Conservation (phyloP, 352 stramenopile species). For the Phytophthora europaea region DNA sequence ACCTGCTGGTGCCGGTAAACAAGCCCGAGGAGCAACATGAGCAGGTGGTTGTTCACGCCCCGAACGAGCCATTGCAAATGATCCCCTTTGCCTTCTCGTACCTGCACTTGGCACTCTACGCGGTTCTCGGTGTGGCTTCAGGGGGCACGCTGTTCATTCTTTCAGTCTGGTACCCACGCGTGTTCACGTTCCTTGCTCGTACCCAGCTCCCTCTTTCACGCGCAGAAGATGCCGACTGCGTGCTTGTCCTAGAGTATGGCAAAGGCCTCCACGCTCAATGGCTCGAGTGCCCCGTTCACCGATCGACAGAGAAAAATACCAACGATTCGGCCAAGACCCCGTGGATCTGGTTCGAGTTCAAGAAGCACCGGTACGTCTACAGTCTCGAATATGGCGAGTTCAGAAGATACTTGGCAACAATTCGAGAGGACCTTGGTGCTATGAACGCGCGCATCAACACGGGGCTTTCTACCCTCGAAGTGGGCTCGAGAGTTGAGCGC, state of each 20-base stretch:
- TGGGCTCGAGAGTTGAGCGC: conserved; percentile 34
- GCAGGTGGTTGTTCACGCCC: conserved; percentile 51
- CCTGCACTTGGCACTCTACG: conserved; percentile 48
- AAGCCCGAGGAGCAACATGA: conserved; percentile 26
- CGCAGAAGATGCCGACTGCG: conserved; percentile 51
- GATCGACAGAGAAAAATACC: not conserved
- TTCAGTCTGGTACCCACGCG: conserved; percentile 70
- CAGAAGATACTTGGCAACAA: conserved; percentile 58
- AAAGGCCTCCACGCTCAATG: conserved; percentile 52
- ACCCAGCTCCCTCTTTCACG: conserved; percentile 34
- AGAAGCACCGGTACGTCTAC: conserved; percentile 78
- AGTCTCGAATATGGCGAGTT: conserved; percentile 59
- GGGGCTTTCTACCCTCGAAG: conserved; percentile 33
- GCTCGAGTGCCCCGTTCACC: conserved; percentile 49
- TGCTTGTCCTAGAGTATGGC: conserved; percentile 57
- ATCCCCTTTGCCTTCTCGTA: conserved; percentile 57
- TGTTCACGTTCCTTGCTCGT: conserved; percentile 71
- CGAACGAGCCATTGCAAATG: conserved; percentile 52
- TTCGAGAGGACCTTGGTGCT: conserved; percentile 44
- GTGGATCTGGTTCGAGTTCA: conserved; percentile 78
- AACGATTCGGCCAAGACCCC: conserved; percentile 1
- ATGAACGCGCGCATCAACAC: conserved; percentile 38
- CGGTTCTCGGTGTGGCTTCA: conserved; percentile 38
- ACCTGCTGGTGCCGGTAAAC: conserved; percentile 28
- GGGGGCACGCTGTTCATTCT: conserved; percentile 50